A percentile compares a stretch with the other conserved stretches of the same genome.
phyloP scores from a whole-genome alignment of 2,329 filamentous ascomycete genomes.

The Fusarium marasasianum region DNA sequence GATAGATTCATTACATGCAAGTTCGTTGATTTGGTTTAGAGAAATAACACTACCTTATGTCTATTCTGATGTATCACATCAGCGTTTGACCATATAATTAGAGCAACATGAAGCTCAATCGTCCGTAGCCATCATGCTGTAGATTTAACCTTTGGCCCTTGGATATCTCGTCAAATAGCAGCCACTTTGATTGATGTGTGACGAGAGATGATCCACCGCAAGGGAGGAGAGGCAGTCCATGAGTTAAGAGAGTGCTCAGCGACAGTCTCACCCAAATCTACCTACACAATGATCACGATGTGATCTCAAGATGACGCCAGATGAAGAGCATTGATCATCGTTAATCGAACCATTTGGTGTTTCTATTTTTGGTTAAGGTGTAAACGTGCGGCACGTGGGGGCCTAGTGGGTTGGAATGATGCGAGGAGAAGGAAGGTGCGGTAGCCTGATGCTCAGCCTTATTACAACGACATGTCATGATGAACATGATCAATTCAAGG shows the following conservation, averaged over 20 bases:
- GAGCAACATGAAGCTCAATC: not conserved
- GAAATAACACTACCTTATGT: no score
- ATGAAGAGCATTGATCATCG: not conserved
- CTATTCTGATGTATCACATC: not conserved
- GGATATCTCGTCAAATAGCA: fast-evolving
- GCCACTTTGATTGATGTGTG: not conserved
- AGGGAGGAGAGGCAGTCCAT: not conserved
- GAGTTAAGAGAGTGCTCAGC: no score
- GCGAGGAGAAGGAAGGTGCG: not conserved
- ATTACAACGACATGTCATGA: not conserved
- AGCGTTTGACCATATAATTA: not conserved
- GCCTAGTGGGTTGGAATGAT: not conserved
- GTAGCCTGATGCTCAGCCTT: not conserved
- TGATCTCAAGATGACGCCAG: not conserved
- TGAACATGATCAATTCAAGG: not conserved
- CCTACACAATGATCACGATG: not conserved
- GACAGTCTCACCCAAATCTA: no score
- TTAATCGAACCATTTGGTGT: not conserved
- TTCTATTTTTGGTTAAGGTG: constrained; percentile 1
- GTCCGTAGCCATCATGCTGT: not conserved
- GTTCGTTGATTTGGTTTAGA: fast-evolving
- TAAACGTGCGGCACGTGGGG: not conserved
- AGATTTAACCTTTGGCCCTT: fast-evolving
- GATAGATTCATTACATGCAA: no score
- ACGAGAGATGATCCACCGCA: not conserved